These are phyloP conservation scores for Fusarium albidum DNA, from an alignment of 2,329 filamentous ascomycete species.

Conservation along the genomic window DNA sequence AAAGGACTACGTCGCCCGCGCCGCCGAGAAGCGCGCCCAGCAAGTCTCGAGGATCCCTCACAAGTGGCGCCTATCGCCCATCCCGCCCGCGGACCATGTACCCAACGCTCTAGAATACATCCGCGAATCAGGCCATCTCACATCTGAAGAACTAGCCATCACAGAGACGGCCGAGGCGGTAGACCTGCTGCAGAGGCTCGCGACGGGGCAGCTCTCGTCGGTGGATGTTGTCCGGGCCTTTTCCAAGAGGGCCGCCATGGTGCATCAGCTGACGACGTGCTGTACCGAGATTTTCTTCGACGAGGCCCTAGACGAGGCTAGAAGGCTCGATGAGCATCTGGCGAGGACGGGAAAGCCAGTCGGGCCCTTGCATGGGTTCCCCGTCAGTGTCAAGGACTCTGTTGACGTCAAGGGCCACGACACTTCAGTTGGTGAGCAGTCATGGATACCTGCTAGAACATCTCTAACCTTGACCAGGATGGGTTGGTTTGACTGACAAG, in stretches of 20 bases:
- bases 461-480: background rate
- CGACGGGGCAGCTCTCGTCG: slow-evolving; percentile 26
- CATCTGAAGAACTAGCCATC: slow-evolving; percentile 6
- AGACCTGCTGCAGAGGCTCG: slow-evolving; percentile 1
- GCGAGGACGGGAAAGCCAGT: slow-evolving; percentile 51
- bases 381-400: slow-evolving; percentile 62
- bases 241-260: slow-evolving; percentile 40
- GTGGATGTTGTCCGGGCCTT: slow-evolving; percentile 39
- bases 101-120: slow-evolving; percentile 11
- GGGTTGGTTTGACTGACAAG: slow-evolving; percentile 59
- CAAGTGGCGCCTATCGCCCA: slow-evolving; percentile 5
- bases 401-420: slow-evolving; percentile 63
- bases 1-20: slow-evolving; percentile 1
- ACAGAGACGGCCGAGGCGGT: slow-evolving; percentile 4
- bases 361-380: slow-evolving; percentile 70
- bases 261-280: slow-evolving; percentile 48
- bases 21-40: slow-evolving; percentile 4
- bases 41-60: slow-evolving; percentile 7
- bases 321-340: slow-evolving; percentile 52
- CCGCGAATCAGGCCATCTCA: slow-evolving; percentile 2
- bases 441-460: no score
- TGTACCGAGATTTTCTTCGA: slow-evolving; percentile 60
- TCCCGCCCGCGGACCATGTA: background rate
- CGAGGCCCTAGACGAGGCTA: slow-evolving; percentile 54
- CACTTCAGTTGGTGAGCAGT: slow-evolving; percentile 61